Evolutionary conservation across 768 basidiomycete species (phyloP), one percentile per base, ranked within the genome.

Genomic region (Amanita exitialis): DNA sequence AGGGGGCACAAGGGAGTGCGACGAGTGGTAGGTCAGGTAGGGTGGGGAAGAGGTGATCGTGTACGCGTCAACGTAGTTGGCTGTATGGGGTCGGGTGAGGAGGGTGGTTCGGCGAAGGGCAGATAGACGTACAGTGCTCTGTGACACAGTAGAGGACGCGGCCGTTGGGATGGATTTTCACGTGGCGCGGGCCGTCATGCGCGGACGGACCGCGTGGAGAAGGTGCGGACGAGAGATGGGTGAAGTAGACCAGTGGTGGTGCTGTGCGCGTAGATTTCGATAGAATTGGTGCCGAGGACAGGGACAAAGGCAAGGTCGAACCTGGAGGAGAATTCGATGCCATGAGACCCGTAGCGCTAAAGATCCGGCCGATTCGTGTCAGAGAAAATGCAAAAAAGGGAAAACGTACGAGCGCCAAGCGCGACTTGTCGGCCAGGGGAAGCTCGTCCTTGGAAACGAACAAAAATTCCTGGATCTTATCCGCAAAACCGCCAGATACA

Each of bases 331-430:
- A 76, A 71, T 52, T 78, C 78, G 27, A 78, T 65, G 0, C 66
- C 77, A 58, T 78, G 78, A 3, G 76, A 74, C 2, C 78, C 77
- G 56, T 73, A 73, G 36, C 73, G 64, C 74, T 76, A 6, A n/a
- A 13, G 20, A 38, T 45, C 38, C 28, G 6, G 13, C 30, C 32
- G 8, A 35, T n/a, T n/a, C 18, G 25, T 16, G 21, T 23, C 36
- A 36, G 16, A 8, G 8, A 34, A 3, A 2, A n/a, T 10, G 39
- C 3, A 4, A 10, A 18, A 30, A 6, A n/a, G 36, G 16, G 42
- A 4, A 43, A 18, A 55, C 70, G 44, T 54, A 74, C 75, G 49
- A 79, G 62, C 0, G 76, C 78, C 5, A 65, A 68, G 4, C 74
- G 64, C 1, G 76, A 74, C 58, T 77, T 79, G 55, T 79, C 76